These are phyloP conservation scores for Daldinia decipiens DNA, from an alignment of 495 filamentous ascomycete species.

Conservation along the genomic window DNA sequence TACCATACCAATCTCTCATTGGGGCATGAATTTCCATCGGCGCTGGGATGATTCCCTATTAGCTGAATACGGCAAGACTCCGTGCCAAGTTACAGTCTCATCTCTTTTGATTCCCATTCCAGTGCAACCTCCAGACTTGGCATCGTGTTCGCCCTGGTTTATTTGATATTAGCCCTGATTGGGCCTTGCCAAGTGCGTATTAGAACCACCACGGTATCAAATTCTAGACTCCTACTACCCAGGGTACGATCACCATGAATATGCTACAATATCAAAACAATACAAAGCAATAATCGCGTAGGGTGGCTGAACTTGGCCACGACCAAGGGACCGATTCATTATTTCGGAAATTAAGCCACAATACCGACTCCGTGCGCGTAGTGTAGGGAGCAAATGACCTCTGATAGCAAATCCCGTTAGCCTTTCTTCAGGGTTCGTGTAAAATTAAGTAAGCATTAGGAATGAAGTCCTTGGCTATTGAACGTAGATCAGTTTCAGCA, in stretches of 20 bases:
- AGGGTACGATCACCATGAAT: too few relatives aligned
- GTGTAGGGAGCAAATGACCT: constrained; percentile 1
- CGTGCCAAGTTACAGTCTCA: constrained; percentile 23
- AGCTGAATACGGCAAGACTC: constrained; percentile 17
- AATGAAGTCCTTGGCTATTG: constrained; percentile 1
- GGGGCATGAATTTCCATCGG: constrained; percentile 6
- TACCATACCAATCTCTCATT: constrained; percentile 28
- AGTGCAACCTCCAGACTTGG: constrained; percentile 31
- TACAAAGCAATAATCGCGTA: background rate
- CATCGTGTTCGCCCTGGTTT: constrained; percentile 18
- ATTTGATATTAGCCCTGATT: constrained; percentile 16
- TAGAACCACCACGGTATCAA: constrained; percentile 6
- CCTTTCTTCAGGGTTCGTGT: constrained; percentile 6
- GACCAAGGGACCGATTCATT: background rate
- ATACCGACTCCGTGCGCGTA: constrained; percentile 4
- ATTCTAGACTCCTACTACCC: background rate
- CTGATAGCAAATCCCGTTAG: background rate
- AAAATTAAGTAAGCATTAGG: constrained; percentile 8
- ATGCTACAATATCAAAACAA: background rate
- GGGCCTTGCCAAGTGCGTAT: constrained; percentile 4
- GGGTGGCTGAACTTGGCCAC: background rate
- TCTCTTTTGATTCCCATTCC: constrained; percentile 9
- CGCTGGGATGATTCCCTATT: constrained; percentile 14
- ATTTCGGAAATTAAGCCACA: constrained; percentile 21
- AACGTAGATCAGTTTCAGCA: constrained; percentile 35